Percentiles rank a stretch among this genome's conserved stretches.
Evolutionary conservation across 805 yeast species (phyloP).

Genomic region (Alloascoidea africana): DNA sequence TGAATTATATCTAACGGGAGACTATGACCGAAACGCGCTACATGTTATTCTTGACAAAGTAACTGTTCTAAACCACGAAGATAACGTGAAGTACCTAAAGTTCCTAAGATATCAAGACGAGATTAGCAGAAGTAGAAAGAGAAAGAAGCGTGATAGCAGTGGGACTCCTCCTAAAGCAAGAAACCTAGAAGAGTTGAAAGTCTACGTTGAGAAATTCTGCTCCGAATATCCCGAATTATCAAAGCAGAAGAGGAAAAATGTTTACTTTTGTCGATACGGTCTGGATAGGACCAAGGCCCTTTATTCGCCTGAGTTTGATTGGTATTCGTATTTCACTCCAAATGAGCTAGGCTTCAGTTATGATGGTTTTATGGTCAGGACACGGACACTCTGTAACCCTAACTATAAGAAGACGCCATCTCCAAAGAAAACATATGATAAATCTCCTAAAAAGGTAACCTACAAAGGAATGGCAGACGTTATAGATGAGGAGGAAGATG

Average conservation of each 20-base stretch:
- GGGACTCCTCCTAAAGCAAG: slow-evolving; percentile 3
- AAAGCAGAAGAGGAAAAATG: no score
- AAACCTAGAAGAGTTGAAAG: slow-evolving; percentile 4
- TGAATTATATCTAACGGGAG: slow-evolving; percentile 7
- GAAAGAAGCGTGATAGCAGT: slow-evolving; percentile 5
- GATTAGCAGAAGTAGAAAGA: slow-evolving; percentile 5
- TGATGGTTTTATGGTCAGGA: no score
- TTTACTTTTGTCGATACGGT: background rate
- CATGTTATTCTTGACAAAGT: slow-evolving; percentile 7
- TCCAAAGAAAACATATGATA: no score
- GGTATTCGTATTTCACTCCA: background rate
- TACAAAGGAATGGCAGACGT: no score
- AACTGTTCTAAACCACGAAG: slow-evolving; percentile 3
- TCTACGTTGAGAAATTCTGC: background rate
- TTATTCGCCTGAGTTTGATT: background rate
- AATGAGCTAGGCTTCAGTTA: no score
- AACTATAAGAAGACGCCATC: no score
- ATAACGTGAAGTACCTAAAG: slow-evolving; percentile 2
- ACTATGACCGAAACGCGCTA: slow-evolving; percentile 6
- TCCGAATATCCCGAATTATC: background rate
- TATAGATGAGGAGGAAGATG: no score
- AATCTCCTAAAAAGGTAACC: no score
- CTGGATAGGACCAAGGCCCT: background rate
- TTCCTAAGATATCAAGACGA: slow-evolving; percentile 8
- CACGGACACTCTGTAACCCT: no score